Base-by-base conservation (phyloP, 148 eudicot species). In the Heliosperma pusillum region DNA sequence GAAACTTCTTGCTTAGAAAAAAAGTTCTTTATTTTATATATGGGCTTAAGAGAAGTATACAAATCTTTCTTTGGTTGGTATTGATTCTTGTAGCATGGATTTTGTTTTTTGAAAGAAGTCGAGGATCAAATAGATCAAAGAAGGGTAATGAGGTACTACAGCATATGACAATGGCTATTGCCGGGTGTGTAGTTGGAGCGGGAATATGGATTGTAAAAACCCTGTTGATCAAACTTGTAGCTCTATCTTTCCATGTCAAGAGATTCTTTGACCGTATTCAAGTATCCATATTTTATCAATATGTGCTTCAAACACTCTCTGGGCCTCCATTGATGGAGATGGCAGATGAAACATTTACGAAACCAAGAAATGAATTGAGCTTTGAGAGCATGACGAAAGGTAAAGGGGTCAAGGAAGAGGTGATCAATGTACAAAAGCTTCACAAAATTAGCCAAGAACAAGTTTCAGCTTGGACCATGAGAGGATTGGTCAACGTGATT, bases 391-490 rank as follows among this genome's bases (percentile, higher is more conserved):
- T 60, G 72, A 77, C 74, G 30, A 85, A 86, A 50, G 86, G 88
- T 62, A 24, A 62, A 33, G 80, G 76, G 73, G 74, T 84, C 47
- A 86, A 86, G 70, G 88, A 87, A 71, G 89, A 85, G 64, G 87
- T 90, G 44, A 85, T 94, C 72, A 81, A 94, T 79, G 83, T 94
- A 29, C 88, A 90, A 30, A 94, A 89, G 81, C 93, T 94, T 72
- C 85, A 91, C 70, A 88, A 78, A 78, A 86, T 94, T 67, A 88
- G 82, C 66, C 88, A 87, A 69, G 93, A 79, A 40, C 92, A 87
- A 71, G 88, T 94, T 30, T 90, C 97, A 50, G 90, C 98, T 21
- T 90, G 97, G 96, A 91, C 97, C 45, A 90, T 94, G 91, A 85
- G 79, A 74, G 93, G 97, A 66, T 73, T 94, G 66, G 82, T 89